A percentile compares a stretch with the other conserved stretches of the same genome.
Evolutionary conservation across 78 protist genomes (phyloP).

Genomic region (Speleostelium caveatum): DNA sequence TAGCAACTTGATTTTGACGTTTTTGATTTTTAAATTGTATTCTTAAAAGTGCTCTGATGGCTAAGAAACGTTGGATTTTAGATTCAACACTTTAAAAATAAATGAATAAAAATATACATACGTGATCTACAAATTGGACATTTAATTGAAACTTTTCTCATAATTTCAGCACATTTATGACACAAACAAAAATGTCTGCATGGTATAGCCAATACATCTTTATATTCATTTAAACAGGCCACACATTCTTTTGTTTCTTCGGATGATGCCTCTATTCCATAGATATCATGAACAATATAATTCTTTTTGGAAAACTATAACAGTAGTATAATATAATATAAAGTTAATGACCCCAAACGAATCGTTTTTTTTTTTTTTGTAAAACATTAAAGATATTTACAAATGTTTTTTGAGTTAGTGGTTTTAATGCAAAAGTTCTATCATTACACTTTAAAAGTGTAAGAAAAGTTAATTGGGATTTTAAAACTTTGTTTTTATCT

Average conservation of each 20-base stretch:
- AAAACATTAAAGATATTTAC: neutral
- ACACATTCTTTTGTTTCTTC: conserved; percentile 38
- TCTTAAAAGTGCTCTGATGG: neutral
- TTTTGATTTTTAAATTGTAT: too few relatives aligned
- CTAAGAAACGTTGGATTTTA: too few relatives aligned
- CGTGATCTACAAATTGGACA: conserved; percentile 80
- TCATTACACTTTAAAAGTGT: conserved; percentile 56
- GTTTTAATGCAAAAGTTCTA: conserved; percentile 51
- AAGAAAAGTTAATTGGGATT: conserved; percentile 31
- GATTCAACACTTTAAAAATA: too few relatives aligned
- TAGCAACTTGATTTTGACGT: too few relatives aligned
- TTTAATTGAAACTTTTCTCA: conserved; percentile 41
- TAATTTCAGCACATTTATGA: conserved; percentile 62
- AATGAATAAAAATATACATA: too few relatives aligned
- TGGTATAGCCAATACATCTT: conserved; percentile 64
- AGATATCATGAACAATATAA: conserved; percentile 70
- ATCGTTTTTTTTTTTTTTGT: neutral
- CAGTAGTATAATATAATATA: neutral
- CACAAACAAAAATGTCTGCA: conserved; percentile 70
- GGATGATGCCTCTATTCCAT: conserved; percentile 24
- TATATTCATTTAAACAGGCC: conserved; percentile 56
- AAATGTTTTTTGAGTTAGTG: conserved; percentile 64
- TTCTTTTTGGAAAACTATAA: conserved; percentile 17
- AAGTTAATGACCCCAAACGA: too few relatives aligned
- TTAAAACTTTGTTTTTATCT: neutral